Evolutionary conservation across 1,284 basidiomycete species (phyloP).

Genomic region (Tausonia pullulans): DNA sequence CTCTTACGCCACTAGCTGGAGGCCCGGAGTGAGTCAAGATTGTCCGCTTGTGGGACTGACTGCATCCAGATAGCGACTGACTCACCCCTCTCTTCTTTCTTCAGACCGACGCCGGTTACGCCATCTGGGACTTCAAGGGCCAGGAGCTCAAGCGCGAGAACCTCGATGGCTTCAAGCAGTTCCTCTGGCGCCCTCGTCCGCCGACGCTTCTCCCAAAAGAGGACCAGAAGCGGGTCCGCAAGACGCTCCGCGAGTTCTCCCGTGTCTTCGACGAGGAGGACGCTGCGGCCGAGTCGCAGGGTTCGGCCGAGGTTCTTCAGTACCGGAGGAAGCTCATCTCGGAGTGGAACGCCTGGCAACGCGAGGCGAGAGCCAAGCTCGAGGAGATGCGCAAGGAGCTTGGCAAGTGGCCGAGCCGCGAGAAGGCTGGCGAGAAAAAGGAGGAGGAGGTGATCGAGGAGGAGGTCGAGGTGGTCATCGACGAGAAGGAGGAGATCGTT

Average conservation of each 20-base stretch:
- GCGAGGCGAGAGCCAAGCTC: slow-evolving; percentile 28
- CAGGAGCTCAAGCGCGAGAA: slow-evolving; percentile 81
- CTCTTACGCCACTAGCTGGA: slow-evolving; percentile 90
- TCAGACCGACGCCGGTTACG: slow-evolving; percentile 91
- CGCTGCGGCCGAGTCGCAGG: slow-evolving; percentile 84
- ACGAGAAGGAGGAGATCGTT: slow-evolving; percentile 75
- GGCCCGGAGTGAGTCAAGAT: slow-evolving; percentile 59
- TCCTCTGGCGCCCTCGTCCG: slow-evolving; percentile 94
- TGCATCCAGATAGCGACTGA: too few species aligned
- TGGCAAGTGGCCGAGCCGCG: slow-evolving; percentile 23
- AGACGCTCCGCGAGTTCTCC: slow-evolving; percentile 86
- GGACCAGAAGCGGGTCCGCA: slow-evolving; percentile 74
- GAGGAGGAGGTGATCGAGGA: slow-evolving; percentile 78
- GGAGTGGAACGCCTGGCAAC: slow-evolving; percentile 95
- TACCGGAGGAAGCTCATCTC: slow-evolving; percentile 83
- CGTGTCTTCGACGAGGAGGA: slow-evolving; percentile 94
- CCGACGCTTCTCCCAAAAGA: slow-evolving; percentile 77
- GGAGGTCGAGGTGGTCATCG: slow-evolving; percentile 80
- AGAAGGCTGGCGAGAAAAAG: slow-evolving; percentile 35
- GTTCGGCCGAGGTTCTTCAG: slow-evolving; percentile 86
- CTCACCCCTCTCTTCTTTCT: slow-evolving; percentile 10
- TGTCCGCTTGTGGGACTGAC: neutral
- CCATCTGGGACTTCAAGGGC: slow-evolving; percentile 96
- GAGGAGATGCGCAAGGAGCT: slow-evolving; percentile 27
- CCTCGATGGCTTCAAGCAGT: slow-evolving; percentile 95